phyloP scores from a whole-genome alignment of 768 basidiomycete genomes.

The Leccinum longicurvipes region DNA sequence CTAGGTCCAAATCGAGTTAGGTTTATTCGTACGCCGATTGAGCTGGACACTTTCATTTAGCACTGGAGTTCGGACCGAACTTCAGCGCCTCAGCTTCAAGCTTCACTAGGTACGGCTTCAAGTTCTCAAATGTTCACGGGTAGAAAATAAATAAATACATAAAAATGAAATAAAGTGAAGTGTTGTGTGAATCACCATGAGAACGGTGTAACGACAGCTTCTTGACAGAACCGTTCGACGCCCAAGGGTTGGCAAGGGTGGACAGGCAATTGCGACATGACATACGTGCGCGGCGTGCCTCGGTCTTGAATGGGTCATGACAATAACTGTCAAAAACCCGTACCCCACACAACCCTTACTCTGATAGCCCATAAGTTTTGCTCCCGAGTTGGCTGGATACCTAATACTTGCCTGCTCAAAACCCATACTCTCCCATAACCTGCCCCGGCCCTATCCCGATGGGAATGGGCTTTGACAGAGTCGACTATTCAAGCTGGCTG shows the following conservation, averaged over 20 bases:
- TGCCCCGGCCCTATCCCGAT: too few species aligned
- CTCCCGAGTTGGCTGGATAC: too few species aligned
- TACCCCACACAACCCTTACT: too few species aligned
- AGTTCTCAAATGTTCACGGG: neutral
- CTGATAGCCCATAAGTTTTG: too few species aligned
- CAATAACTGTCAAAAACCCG: too few species aligned
- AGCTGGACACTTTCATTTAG: neutral
- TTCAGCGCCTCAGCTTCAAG: too few species aligned
- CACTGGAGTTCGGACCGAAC: neutral
- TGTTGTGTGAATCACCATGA: constrained; percentile 1
- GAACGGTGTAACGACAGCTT: constrained; percentile 1
- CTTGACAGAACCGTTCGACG: constrained; percentile 2
- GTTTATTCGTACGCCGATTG: too few species aligned
- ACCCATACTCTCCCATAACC: too few species aligned
- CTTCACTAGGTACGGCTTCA: neutral
- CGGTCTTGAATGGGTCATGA: neutral
- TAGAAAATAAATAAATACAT: neutral
- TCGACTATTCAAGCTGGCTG: too few species aligned
- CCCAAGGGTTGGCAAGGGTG: neutral
- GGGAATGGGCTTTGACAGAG: too few species aligned
- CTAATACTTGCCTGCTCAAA: too few species aligned
- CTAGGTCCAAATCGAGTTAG: too few species aligned
- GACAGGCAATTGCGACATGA: neutral
- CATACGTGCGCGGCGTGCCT: neutral
- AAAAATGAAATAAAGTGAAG: neutral